These are phyloP conservation scores for Crithidia expoeki DNA, from an alignment of 208 protist genomes.

Conservation along the genomic window DNA sequence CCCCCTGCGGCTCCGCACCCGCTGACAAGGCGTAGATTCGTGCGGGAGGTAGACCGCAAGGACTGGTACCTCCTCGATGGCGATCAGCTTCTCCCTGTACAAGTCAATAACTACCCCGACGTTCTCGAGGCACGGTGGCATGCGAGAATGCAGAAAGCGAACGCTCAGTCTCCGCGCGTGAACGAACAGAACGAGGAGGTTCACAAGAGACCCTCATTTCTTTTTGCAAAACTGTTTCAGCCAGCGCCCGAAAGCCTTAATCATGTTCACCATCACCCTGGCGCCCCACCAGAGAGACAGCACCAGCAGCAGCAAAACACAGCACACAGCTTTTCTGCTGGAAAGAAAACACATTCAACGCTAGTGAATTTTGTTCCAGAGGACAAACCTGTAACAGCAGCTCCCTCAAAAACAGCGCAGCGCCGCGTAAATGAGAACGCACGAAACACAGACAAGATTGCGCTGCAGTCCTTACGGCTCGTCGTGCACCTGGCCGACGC, in stretches of 20 bases:
- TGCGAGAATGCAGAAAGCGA: neutral
- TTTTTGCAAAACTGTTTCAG: conserved; percentile 4
- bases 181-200: neutral
- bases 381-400: neutral
- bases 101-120: neutral
- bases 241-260: neutral
- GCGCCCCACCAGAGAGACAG: neutral
- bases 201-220: neutral
- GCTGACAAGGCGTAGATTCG: neutral
- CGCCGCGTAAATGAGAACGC: neutral
- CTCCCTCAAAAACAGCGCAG: neutral
- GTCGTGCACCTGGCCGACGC: conserved; percentile 6
- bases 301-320: neutral
- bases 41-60: conserved; percentile 10
- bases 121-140: neutral
- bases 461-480: conserved; percentile 19
- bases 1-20: neutral
- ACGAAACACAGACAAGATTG: neutral
- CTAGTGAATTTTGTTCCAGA: too few relatives aligned
- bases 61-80: conserved; percentile 29
- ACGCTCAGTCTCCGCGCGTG: neutral
- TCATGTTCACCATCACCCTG: too few relatives aligned
- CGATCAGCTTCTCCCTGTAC: conserved; percentile 18
- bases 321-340: neutral
- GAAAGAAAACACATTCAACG: neutral